Evolutionary conservation across 208 protist species (phyloP).

Genomic region (Acanthamoeba triangularis): DNA sequence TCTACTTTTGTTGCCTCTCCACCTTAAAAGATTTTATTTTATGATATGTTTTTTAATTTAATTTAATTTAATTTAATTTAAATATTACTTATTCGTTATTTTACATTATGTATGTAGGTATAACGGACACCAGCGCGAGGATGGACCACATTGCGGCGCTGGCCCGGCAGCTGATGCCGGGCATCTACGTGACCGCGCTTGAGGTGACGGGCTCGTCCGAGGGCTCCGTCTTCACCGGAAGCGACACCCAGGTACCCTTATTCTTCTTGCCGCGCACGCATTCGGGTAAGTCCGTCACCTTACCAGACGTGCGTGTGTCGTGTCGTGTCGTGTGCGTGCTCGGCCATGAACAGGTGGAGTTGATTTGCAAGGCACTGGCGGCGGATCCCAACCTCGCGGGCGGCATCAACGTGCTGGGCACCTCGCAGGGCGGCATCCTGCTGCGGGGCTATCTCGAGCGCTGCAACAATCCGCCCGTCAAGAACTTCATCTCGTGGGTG

Average conservation of each 20-base stretch:
- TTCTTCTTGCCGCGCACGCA: too few relatives aligned
- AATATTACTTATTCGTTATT: too few relatives aligned
- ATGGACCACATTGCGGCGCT: slow-evolving; percentile 38
- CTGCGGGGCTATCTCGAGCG: slow-evolving; percentile 76
- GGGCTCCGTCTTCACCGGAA: slow-evolving; percentile 32
- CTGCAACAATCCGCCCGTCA: slow-evolving; percentile 75
- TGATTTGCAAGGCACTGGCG: slow-evolving; percentile 10
- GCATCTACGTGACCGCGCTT: slow-evolving; percentile 41
- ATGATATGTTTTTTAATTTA: too few relatives aligned
- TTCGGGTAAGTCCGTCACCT: not conserved
- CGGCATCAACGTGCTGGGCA: slow-evolving; percentile 66
- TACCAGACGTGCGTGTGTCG: not conserved
- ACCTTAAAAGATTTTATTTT: too few relatives aligned
- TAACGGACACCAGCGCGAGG: slow-evolving; percentile 5
- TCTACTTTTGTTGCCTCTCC: not conserved
- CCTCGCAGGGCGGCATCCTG: slow-evolving; percentile 73
- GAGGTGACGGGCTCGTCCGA: slow-evolving; percentile 7
- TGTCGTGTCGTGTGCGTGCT: too few relatives aligned
- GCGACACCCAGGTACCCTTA: not conserved
- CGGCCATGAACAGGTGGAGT: not conserved
- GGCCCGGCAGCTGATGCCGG: not conserved
- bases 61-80: not conserved
- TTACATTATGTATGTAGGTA: not conserved
- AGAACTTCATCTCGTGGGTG: slow-evolving; percentile 79
- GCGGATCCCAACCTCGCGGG: slow-evolving; percentile 54